Evolutionary conservation across 768 basidiomycete species (phyloP).

Genomic region (Hericium rajendrae): DNA sequence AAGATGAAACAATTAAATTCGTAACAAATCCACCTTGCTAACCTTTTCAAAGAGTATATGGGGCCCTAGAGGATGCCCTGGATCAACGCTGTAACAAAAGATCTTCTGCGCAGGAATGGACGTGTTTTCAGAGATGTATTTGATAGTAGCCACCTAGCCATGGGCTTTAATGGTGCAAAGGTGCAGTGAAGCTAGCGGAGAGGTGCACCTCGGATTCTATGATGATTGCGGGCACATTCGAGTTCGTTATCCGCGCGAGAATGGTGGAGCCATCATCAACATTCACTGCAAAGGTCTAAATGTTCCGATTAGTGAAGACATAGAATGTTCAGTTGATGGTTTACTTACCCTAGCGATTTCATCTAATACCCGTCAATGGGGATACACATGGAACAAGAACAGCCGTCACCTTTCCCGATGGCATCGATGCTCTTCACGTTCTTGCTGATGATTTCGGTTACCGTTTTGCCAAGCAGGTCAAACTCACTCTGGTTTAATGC

Average conservation of each 20-base stretch:
- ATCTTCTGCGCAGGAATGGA: constrained; percentile 21
- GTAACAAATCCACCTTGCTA: neutral
- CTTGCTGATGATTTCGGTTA: constrained; percentile 9
- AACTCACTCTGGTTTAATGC: constrained; percentile 10
- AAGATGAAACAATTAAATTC: neutral
- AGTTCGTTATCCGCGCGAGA: constrained; percentile 13
- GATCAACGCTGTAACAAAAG: constrained; percentile 11
- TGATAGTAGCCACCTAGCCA: constrained; percentile 21
- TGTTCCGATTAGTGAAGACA: too few relatives aligned
- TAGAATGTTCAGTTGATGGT: too few relatives aligned
- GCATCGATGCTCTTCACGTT: constrained; percentile 16
- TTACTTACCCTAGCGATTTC: constrained; percentile 2
- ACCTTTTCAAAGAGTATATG: constrained; percentile 21
- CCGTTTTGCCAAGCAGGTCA: constrained; percentile 14
- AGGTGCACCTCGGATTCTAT: constrained; percentile 15
- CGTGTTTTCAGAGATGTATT: constrained; percentile 18
- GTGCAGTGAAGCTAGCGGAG: neutral
- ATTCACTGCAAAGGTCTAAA: constrained; percentile 17
- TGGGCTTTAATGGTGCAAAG: neutral
- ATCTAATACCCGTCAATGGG: neutral
- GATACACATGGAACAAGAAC: neutral
- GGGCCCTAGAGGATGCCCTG: constrained; percentile 13
- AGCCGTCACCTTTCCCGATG: constrained; percentile 15
- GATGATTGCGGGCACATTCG: constrained; percentile 8
- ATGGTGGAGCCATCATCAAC: constrained; percentile 15